These are phyloP conservation scores for Metschnikowia cubensis DNA, from an alignment of 805 yeast species.

Conservation along the genomic window DNA sequence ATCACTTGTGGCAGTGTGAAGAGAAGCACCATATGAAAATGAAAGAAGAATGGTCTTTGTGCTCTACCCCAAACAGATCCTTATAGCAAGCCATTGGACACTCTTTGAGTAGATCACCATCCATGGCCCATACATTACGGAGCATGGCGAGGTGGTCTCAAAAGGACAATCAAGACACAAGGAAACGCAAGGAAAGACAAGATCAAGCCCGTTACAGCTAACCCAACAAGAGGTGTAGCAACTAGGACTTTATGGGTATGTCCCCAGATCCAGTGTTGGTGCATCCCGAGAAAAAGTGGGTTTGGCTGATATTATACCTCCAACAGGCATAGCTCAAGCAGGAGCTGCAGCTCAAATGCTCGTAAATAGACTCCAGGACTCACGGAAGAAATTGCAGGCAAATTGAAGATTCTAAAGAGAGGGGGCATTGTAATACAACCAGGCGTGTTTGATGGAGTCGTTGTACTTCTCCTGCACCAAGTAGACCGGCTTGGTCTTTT, in stretches of 20 bases:
- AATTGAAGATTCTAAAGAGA: no score
- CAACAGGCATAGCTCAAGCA: not conserved
- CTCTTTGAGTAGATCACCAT: constrained; percentile 20
- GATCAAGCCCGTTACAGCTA: constrained; percentile 51
- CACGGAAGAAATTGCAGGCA: not conserved
- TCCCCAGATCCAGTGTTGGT: constrained; percentile 26
- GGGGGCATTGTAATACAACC: no score
- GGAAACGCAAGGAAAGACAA: constrained; percentile 59
- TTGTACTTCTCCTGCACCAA: no score
- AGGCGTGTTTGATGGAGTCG: no score
- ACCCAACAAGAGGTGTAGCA: constrained; percentile 58
- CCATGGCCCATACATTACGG: constrained; percentile 68
- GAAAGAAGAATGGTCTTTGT: constrained; percentile 6
- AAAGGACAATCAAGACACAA: constrained; percentile 44
- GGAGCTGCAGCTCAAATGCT: constrained; percentile 1
- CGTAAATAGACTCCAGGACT: constrained; percentile 1
- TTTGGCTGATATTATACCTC: not conserved
- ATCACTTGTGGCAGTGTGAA: not conserved
- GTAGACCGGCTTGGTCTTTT: no score
- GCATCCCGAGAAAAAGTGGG: constrained; percentile 1
- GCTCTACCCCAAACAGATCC: constrained; percentile 3
- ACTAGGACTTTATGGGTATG: constrained; percentile 52
- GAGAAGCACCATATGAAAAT: constrained; percentile 1
- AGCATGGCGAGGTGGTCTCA: constrained; percentile 72
- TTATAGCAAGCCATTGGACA: not conserved